phyloP scores from a whole-genome alignment of 148 eudicot species.

The Rhododendron griersonianum region DNA sequence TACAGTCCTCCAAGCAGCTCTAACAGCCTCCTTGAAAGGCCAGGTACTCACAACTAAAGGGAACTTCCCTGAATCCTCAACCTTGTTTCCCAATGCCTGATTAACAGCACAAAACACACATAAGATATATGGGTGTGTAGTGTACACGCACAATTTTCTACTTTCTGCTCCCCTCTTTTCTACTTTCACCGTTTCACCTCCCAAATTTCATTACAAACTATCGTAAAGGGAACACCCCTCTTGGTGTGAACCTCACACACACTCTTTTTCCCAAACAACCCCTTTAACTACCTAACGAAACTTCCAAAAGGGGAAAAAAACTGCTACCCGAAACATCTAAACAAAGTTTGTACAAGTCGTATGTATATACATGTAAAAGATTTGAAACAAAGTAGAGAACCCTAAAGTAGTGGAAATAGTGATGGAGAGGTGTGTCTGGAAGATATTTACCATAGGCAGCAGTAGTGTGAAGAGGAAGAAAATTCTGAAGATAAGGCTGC shows the following conservation, averaged over 20 bases:
- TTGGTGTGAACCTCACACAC: background rate
- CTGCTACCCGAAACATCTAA: background rate
- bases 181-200: background rate
- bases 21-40: constrained; percentile 88
- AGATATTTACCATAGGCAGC: constrained; percentile 5
- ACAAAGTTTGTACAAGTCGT: background rate
- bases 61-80: constrained; percentile 31
- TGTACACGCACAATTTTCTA: background rate
- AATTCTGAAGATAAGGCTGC: background rate
- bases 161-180: background rate
- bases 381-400: background rate
- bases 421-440: background rate
- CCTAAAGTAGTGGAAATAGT: background rate
- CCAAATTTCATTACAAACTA: background rate
- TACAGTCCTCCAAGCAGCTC: constrained; percentile 76
- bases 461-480: constrained; percentile 1
- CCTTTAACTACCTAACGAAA: background rate
- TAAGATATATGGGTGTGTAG: background rate
- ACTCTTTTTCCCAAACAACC: background rate
- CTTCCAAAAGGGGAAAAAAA: background rate
- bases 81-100: constrained; percentile 45
- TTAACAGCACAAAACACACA: background rate
- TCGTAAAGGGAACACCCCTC: background rate
- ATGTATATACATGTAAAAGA: background rate
- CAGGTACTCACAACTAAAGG: constrained; percentile 91